Base-by-base conservation (phyloP, 2,329 filamentous ascomycete genomes). In the Ophiostoma ulmi region DNA sequence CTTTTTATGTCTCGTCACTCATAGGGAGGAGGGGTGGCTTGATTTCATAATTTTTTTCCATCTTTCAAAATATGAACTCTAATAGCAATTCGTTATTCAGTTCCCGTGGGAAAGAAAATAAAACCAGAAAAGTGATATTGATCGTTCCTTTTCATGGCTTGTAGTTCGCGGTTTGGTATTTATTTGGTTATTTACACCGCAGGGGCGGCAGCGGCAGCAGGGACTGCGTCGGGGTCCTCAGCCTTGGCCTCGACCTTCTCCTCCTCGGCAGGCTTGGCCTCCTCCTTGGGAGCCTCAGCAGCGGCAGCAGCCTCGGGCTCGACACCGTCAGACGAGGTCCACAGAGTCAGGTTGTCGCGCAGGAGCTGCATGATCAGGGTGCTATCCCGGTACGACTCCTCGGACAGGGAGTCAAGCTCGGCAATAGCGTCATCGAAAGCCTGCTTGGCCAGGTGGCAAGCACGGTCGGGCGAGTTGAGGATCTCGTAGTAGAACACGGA, bases 351-450 rank as follows among this genome's bases (percentile, higher is more conserved):
- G 88, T 97, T 98, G 86, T 97, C 94, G 80, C 94, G 92, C 81
- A 98, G 91, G 74, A 98, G 88, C 87, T 98, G 94, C 94, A 97
- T 98, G 87, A 98, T 97, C 78, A 98, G 89, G 72, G 94, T 98
- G 89, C 93, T 97, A 85, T 98, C 94, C 80, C 94, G 92, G 91
- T 98, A 97, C 73, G 93, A 97, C 86, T 98, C 94, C 86, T 97
- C 94, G 73, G 93, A 97, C 75, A 98, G 87, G 69, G 93, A 97
- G 86, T 98, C 94, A 77, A 98, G 93, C 89, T 98, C 94, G 79
- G 94, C 94, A 81, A 98, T 97, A 76, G 94, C 94, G 83, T 98
- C 94, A 79, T 97, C 93, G 79, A 97, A 97, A 72, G 92, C 92
- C 82, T 94, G 92, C 89, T 97, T 97, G 83, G 93, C 94, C 76